These are phyloP conservation scores for Chaetomiaceae sp. DNA, from an alignment of 2,329 filamentous ascomycete species.

Conservation along the genomic window DNA sequence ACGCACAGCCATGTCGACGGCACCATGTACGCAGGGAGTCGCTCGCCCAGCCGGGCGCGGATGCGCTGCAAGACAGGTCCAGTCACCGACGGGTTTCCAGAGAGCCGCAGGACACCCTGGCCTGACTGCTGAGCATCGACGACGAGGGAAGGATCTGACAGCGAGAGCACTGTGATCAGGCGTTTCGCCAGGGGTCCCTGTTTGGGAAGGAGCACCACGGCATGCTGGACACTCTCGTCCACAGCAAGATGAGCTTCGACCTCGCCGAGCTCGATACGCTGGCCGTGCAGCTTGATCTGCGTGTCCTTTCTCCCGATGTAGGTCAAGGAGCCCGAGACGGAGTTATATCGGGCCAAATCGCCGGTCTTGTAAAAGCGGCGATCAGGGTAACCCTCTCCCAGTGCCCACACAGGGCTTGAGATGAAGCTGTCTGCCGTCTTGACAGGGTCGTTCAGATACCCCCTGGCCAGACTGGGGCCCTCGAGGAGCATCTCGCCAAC, in stretches of 20 bases:
- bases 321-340: conserved; percentile 7
- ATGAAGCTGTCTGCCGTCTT: conserved; percentile 47
- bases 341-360: conserved; percentile 32
- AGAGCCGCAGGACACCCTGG: neutral
- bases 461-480: conserved; percentile 21
- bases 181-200: conserved; percentile 27
- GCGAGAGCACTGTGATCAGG: conserved; percentile 28
- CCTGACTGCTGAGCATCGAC: neutral
- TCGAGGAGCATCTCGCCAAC: conserved; percentile 26
- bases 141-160: neutral
- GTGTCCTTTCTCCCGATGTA: conserved; percentile 26
- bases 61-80: conserved; percentile 22
- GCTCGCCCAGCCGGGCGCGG: conserved; percentile 32
- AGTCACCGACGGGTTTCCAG: neutral
- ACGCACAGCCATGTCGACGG: conserved; percentile 32
- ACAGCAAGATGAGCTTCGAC: conserved; percentile 37
- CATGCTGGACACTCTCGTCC: conserved; percentile 1
- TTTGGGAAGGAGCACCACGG: conserved; percentile 21
- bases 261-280: conserved; percentile 35
- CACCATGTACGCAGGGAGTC: conserved; percentile 36
- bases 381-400: neutral
- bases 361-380: conserved; percentile 41
- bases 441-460: conserved; percentile 19
- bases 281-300: conserved; percentile 26
- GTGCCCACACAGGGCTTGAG: conserved; percentile 36